Evolutionary conservation across 805 yeast genomes (phyloP), one percentile per base, ranked within the genome.

Genomic region (Nakazawaea wickerhamii): DNA sequence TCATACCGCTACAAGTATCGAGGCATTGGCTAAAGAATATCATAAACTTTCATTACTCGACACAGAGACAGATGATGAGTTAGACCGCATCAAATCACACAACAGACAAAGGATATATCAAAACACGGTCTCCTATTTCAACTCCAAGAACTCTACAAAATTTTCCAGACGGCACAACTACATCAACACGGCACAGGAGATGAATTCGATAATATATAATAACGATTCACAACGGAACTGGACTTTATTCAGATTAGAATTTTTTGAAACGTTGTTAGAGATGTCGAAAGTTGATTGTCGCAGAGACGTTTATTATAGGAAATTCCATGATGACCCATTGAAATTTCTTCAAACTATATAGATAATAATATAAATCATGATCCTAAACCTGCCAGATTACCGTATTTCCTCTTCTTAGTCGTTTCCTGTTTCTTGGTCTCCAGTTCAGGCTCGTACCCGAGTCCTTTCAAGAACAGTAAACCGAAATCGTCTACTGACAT

Each of bases 401-500:
- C 46, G 18, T 43, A 43, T 17, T 26, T 30, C 10, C 38, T 38
- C 17, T 13, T 32, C 32, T 25, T 21, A 2, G 5, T 30, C 13
- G n/a, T 23, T 7, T 5, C 15, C 30, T 17, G 27, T 15, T 15
- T 20, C 11, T 17, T 33, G 4, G 13, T 31, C 1, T 43, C 41
- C 3, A n/a, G 13, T 10, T 30, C 30, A 3, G 36, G 37, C 5
- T 38, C 20, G 20, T 38, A 43, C 5, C 46, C 46, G n/a, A 43
- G 30, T 14, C 46, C 46, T 35, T 34, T 38, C 28, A 43, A 35
- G 21, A 43, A 43, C 42, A 38, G 43, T 15, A 43, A 23, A 5
- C 46, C 46, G 21, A 43, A 43, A 22, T 43, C 39, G n/a, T 43
- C 46, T 1, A 43, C 46, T 11, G 46, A 38, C 1, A 43, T 33